Evolutionary conservation across 176 grass and related monocot genomes (phyloP), one percentile per base, ranked within the genome.

Genomic region (Carex kokanica): DNA sequence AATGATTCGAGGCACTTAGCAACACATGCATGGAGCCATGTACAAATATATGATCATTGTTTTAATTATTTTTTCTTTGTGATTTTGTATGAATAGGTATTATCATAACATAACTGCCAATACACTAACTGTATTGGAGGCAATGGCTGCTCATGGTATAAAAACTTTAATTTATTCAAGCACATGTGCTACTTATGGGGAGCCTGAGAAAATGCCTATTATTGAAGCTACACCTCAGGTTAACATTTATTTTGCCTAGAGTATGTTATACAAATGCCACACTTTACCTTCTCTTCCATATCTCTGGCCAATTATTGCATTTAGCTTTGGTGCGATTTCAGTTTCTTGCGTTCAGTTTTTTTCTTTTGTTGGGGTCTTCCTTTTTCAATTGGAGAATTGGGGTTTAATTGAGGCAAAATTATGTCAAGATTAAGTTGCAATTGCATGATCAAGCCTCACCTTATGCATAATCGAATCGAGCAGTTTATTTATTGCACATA

Each of bases 71-170:
- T 56, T 3, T 78, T 55, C 23, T 74, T 74, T 27, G 47, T 54
- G 36, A 89, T 51, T 69, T 61, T 88, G 34, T 64, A 82, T 54
- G 81, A 61, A 90, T 80, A 98, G 95, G 89, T 98, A 98, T 72
- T 98, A 98, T 82, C 95, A 98, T 83, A 98, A 98, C 88, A 98
- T 98, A 90, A 94, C 95, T 61, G 82, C 95, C 83, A 98, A 94
- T 68, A 98, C 92, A 9, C 74, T 98, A 66, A 89, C 85, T 60
- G 78, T 98, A 67, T 87, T 98, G 54, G 92, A 98, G 85, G 92
- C 92, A 51, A 98, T 98, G 92, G 88, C 92, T n/a, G 86, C 90
- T 41, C 84, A 94, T 83, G 85, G 87, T 74, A 90, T 98, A 21
- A 98, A 91, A 84, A 94, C 95, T 85, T 82, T 98, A 40, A 94